Conservation (phyloP, 2,329 filamentous ascomycete species). For the Hypoxylon sp. region DNA sequence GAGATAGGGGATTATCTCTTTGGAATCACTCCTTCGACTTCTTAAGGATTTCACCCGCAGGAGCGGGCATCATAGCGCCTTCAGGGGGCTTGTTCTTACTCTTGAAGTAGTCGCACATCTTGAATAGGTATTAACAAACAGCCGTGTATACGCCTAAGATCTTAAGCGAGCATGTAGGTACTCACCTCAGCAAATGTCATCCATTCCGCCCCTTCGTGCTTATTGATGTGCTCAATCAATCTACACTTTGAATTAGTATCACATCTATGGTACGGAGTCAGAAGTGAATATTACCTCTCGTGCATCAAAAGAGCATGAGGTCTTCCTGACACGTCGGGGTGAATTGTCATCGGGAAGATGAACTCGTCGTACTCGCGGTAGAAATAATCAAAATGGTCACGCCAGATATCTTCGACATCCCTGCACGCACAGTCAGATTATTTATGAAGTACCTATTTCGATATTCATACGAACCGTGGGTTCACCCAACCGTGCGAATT, state of each 20-base stretch:
- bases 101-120: slow-evolving; percentile 79
- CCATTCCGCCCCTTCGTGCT: slow-evolving; percentile 68
- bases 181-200: slow-evolving; percentile 61
- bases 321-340: slow-evolving; percentile 76
- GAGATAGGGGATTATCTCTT: too few species aligned
- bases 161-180: too few species aligned
- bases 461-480: slow-evolving; percentile 48
- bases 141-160: too few species aligned
- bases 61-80: slow-evolving; percentile 69
- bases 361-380: slow-evolving; percentile 81
- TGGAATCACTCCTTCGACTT: slow-evolving; percentile 33
- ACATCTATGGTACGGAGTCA: slow-evolving; percentile 9
- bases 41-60: slow-evolving; percentile 61
- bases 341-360: slow-evolving; percentile 79
- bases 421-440: slow-evolving; percentile 39
- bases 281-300: slow-evolving; percentile 60
- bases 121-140: too few species aligned
- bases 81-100: slow-evolving; percentile 64
- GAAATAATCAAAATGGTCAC: slow-evolving; percentile 75
- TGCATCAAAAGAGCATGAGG: slow-evolving; percentile 79
- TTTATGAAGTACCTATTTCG: background rate
- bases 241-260: slow-evolving; percentile 42
- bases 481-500: slow-evolving; percentile 71
- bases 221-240: slow-evolving; percentile 75
- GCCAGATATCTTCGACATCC: slow-evolving; percentile 72